A percentile compares a stretch with the other conserved stretches of the same genome.
phyloP scores from a whole-genome alignment of 352 stramenopile species.

The Phytopythium oedochilum region DNA sequence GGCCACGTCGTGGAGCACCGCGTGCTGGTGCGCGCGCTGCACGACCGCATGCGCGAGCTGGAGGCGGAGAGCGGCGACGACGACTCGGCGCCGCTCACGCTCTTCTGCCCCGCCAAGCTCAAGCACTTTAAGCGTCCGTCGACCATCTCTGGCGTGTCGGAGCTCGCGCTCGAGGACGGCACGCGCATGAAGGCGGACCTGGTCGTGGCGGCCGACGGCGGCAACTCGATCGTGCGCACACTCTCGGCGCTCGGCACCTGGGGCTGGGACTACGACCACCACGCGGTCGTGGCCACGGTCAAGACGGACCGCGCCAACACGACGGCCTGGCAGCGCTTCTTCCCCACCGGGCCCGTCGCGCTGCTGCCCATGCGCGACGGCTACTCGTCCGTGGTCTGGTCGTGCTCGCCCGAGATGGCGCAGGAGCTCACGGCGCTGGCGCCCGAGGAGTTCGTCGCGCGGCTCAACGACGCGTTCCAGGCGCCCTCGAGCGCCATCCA shows the following conservation, averaged over 20 bases:
- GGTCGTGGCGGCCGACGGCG: conserved; percentile 86
- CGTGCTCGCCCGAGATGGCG: conserved; percentile 75
- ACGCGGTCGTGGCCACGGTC: conserved; percentile 89
- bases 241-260: conserved; percentile 84
- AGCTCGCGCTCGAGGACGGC: conserved; percentile 64
- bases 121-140: conserved; percentile 74
- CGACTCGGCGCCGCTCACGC: conserved; percentile 55
- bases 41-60: conserved; percentile 83
- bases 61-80: conserved; percentile 18
- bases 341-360: conserved; percentile 83
- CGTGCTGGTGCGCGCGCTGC: conserved; percentile 80
- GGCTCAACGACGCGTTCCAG: conserved; percentile 75
- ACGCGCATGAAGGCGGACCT: conserved; percentile 69
- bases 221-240: conserved; percentile 85
- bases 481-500: conserved; percentile 36
- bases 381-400: conserved; percentile 91
- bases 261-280: conserved; percentile 92
- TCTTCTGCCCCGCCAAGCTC: conserved; percentile 76
- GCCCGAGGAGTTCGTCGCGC: conserved; percentile 70
- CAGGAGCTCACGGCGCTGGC: conserved; percentile 70
- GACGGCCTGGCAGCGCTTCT: conserved; percentile 91
- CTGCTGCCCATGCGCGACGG: conserved; percentile 88
- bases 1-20: conserved; percentile 87
- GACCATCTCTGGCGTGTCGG: conserved; percentile 37
- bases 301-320: conserved; percentile 76